A percentile compares a stretch with the other conserved stretches of the same genome.
Evolutionary conservation across 257 asterid species (phyloP).

Genomic region (Solanum piurae): DNA sequence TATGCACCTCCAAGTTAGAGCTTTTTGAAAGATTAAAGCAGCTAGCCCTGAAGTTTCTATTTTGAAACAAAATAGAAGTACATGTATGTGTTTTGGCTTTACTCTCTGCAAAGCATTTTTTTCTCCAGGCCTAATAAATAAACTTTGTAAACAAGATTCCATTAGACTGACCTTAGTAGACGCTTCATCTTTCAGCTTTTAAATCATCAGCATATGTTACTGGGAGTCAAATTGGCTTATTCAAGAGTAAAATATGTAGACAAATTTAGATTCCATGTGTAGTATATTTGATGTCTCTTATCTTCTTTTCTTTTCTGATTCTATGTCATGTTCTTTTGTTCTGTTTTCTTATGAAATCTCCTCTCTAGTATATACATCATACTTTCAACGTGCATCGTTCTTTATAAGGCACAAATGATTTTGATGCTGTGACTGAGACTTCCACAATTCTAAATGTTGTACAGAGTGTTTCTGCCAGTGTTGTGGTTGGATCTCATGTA

Average conservation of each 20-base stretch:
- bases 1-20: not conserved
- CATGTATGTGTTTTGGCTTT: not conserved
- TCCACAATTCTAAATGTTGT: conserved; percentile 8
- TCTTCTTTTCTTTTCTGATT: not conserved
- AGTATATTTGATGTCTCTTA: not conserved
- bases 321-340: not conserved
- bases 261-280: not conserved
- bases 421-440: not conserved
- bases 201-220: not conserved
- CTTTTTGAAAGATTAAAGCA: not conserved
- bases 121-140: not conserved
- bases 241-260: not conserved
- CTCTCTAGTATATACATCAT: not conserved
- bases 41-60: not conserved
- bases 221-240: not conserved
- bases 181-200: not conserved
- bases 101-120: not conserved
- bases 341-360: not conserved
- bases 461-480: conserved; percentile 54
- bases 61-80: not conserved
- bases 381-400: not conserved
- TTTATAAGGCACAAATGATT: not conserved
- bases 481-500: conserved; percentile 80
- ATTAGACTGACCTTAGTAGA: not conserved
- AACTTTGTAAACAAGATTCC: not conserved